phyloP scores from a whole-genome alignment of 805 yeast species.

The Candida gorgasii region DNA sequence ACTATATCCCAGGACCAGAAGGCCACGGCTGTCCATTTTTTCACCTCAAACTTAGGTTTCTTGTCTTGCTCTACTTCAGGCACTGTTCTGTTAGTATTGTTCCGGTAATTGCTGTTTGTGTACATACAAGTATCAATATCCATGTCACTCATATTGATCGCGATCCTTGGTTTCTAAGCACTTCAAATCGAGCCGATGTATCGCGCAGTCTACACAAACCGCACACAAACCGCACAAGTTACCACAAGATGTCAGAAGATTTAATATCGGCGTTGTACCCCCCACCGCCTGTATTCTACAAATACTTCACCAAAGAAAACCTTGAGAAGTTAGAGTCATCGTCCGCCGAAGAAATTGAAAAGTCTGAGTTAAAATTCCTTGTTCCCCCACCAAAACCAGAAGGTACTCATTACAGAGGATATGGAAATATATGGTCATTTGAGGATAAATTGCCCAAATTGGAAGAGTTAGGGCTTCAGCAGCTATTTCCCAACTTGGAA shows the following conservation, averaged over 20 bases:
- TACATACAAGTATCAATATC: constrained; percentile 30
- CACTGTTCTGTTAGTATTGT: constrained; percentile 21
- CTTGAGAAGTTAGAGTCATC: constrained; percentile 38
- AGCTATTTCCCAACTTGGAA: constrained; percentile 54
- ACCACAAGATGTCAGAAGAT: constrained; percentile 19
- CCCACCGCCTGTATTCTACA: constrained; percentile 86
- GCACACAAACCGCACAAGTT: no score
- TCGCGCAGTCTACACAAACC: not conserved
- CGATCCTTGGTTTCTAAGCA: no score
- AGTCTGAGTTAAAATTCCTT: constrained; percentile 55
- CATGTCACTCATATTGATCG: constrained; percentile 26
- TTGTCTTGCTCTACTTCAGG: constrained; percentile 20
- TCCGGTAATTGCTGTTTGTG: constrained; percentile 6
- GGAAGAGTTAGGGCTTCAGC: constrained; percentile 73
- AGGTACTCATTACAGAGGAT: constrained; percentile 73
- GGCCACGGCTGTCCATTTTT: constrained; percentile 99
- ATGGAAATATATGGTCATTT: constrained; percentile 88
- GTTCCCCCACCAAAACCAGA: constrained; percentile 66
- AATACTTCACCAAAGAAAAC: constrained; percentile 72
- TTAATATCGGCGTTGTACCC: constrained; percentile 77
- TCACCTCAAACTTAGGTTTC: constrained; percentile 83
- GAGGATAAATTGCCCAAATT: constrained; percentile 76
- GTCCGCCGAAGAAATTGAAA: constrained; percentile 17
- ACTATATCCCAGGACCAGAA: constrained; percentile 99
- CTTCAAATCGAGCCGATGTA: not conserved